Base-by-base conservation (phyloP, 169 alveolate species). In the Amoebophrya sp. region DNA sequence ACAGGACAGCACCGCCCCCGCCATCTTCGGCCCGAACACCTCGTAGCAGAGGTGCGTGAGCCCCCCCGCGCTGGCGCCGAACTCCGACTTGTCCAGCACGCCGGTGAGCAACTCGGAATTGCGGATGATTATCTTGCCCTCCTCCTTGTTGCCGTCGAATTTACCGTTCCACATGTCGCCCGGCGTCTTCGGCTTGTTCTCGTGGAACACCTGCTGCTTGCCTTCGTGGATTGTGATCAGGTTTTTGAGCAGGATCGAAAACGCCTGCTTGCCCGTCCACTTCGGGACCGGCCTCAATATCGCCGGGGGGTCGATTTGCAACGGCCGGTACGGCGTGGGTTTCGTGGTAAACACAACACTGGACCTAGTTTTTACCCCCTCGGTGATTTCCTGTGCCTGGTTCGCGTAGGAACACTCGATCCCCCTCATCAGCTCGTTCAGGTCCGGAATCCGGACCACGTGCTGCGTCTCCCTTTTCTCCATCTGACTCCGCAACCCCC, bases 261-360 rank as follows among this genome's bases (percentile, higher is more conserved):
- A 90, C 91, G 92, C 97, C 93, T 98, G 99, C 92, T 99, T 99
- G 39, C 99, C 99, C 7, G 99, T 97, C 99, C 99, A 99, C 70
- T 96, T 88, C 43, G 92, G 93, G 69, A 93, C 93, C 1, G 99
- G 99, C 89, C 96, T 97, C 29, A 98, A 87, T 16, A 98, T 94
- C 7, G 99, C 97, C 31, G 99, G 99, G 29, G 96, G 97, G 90
- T 95, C 97, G 34, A 93, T 94, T 90, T 13, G 38, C 78, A 58
- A 90, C 92, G 90, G 90, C 67, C 69, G 70, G 88, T 0, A 88
- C 29, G 69, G 58, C 88, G 41, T 50, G 43, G 69, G 41, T 69
- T 39, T 92, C 92, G 40, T 70, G 34, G 78, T 13, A 13, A 13
- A 58, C 34, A 2, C 0, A 23, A 58, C 23, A 13, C 78, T 58